A percentile compares a stretch with the other conserved stretches of the same genome.
Evolutionary conservation across 345 rosid genomes (phyloP).

Genomic region (Rhizophora apiculata): DNA sequence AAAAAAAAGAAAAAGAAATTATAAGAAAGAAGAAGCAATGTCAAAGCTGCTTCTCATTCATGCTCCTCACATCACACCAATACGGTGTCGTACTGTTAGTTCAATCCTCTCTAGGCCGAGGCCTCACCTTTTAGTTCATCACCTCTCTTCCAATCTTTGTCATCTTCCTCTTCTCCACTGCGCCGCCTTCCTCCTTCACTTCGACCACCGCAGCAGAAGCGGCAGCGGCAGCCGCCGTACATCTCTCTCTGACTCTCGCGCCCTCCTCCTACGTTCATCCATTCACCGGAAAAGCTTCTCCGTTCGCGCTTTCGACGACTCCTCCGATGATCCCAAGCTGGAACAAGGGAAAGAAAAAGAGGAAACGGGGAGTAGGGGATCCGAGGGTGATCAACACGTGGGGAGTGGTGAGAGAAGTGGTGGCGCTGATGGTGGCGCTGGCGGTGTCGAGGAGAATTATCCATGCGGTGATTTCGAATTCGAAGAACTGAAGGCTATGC

Average conservation of each 20-base stretch:
- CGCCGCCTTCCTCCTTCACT: slow-evolving; percentile 4
- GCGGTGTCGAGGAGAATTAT: slow-evolving; percentile 35
- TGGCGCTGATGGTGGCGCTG: too few relatives aligned
- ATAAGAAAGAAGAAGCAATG: slow-evolving; percentile 27
- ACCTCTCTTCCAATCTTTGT: neutral
- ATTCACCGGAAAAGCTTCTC: slow-evolving; percentile 30
- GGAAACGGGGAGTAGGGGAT: slow-evolving; percentile 1
- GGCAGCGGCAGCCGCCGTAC: slow-evolving; percentile 5
- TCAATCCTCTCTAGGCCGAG: too few relatives aligned
- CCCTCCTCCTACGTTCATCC: slow-evolving; percentile 17
- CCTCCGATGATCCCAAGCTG: slow-evolving; percentile 34
- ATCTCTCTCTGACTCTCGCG: slow-evolving; percentile 2
- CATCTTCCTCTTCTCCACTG: slow-evolving; percentile 25
- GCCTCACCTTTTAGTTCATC: neutral
- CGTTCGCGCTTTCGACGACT: slow-evolving; percentile 61
- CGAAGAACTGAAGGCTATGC: slow-evolving; percentile 48
- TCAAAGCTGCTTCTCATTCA: slow-evolving; percentile 46
- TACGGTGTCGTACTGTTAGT: slow-evolving; percentile 17
- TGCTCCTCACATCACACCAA: slow-evolving; percentile 42
- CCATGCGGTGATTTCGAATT: slow-evolving; percentile 75
- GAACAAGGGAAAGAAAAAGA: slow-evolving; percentile 20
- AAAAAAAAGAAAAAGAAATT: too few relatives aligned
- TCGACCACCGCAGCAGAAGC: neutral
- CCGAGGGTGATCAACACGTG: slow-evolving; percentile 7
- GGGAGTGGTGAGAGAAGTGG: neutral